phyloP scores from a whole-genome alignment of 2,329 filamentous ascomycete species.

The Neurospora crassa region DNA sequence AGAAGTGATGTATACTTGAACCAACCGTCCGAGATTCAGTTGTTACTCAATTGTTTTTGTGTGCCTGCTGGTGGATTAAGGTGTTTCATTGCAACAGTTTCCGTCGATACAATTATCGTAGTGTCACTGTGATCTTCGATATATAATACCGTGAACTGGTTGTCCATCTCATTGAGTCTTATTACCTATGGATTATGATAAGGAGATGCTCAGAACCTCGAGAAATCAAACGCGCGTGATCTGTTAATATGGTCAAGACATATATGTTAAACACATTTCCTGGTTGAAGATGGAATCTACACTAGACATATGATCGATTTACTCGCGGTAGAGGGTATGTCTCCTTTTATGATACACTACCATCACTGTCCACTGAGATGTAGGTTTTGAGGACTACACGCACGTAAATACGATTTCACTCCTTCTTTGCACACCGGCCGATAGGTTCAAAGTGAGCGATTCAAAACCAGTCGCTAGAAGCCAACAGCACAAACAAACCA shows the following conservation, averaged over 20 bases:
- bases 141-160: background rate
- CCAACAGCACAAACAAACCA: too few species aligned
- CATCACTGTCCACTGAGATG: too few species aligned
- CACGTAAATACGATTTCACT: too few species aligned
- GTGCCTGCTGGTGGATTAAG: background rate
- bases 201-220: background rate
- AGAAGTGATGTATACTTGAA: background rate
- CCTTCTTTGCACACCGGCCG: too few species aligned
- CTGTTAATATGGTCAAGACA: background rate
- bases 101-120: background rate
- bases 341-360: too few species aligned
- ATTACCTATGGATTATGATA: background rate
- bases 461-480: too few species aligned
- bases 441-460: too few species aligned
- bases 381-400: too few species aligned
- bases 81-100: background rate
- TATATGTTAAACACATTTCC: background rate
- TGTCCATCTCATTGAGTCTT: background rate
- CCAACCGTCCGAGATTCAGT: background rate
- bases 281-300: background rate
- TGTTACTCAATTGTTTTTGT: background rate
- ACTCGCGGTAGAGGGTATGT: background rate
- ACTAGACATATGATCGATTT: background rate
- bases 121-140: background rate
- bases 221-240: background rate